Percentiles rank a stretch among this genome's conserved stretches.
These are phyloP conservation scores for Styphnolobium japonicum DNA, from an alignment of 306 rosid genomes.

Conservation along the genomic window DNA sequence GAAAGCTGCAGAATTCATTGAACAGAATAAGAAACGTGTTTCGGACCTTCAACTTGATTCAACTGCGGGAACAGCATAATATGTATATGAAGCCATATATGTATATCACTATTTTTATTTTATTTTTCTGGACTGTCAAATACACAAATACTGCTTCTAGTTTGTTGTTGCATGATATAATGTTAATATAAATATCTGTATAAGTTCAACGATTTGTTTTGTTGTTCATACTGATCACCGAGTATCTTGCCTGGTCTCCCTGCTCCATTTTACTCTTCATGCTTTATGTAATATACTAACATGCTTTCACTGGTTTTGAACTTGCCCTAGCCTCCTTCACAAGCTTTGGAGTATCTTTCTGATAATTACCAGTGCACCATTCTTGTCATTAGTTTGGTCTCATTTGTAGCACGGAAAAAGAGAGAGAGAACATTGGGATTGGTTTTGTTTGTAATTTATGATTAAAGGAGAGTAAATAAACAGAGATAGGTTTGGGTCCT, in stretches of 20 bases:
- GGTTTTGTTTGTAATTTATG: too few species aligned
- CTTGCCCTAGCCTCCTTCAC: background rate
- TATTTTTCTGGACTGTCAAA: too few species aligned
- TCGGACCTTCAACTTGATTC: constrained; percentile 36
- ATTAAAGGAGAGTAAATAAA: too few species aligned
- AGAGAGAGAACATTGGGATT: background rate
- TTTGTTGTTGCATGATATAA: background rate
- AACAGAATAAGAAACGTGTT: constrained; percentile 27
- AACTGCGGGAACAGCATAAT: background rate
- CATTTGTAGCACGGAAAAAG: background rate
- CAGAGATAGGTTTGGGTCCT: too few species aligned
- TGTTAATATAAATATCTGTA: background rate
- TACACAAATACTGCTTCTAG: too few species aligned
- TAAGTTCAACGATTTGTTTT: background rate
- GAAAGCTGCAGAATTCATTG: constrained; percentile 54
- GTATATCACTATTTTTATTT: background rate
- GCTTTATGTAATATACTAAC: background rate
- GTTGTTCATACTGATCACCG: background rate
- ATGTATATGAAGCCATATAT: too few species aligned
- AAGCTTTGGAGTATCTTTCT: background rate
- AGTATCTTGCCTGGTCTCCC: background rate
- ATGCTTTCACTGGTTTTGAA: background rate
- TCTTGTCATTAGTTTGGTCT: background rate
- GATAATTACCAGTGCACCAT: background rate
- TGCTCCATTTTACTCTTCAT: background rate